Evolutionary conservation across 345 rosid species (phyloP), one percentile per base, ranked within the genome.

Genomic region (Orychophragmus violaceus): DNA sequence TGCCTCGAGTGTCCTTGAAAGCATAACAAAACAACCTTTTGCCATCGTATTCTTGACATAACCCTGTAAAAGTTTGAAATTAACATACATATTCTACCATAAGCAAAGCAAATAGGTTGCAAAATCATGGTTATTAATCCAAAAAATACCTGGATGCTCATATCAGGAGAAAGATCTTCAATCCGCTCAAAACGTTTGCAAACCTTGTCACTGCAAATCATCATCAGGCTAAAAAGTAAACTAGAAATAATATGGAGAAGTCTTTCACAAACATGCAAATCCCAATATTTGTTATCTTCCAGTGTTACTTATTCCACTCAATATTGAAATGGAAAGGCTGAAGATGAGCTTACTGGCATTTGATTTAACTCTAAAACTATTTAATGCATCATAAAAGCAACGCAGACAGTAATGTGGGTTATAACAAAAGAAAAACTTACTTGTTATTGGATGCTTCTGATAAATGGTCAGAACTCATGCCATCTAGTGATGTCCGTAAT

Each of bases 1-100:
- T 8, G 97, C 99, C 60, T 94, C 99, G 3, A 94, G 52, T 71
- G 84, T 90, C 76, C 95, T 82, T 29, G 99, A 90, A 66, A 94
- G 89, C 66, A 74, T 56, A 71, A 94, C 80, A 79, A 90, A 94
- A 71, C 97, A 94, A 46, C 96, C 99, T 72, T 88, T 94, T 32
- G 99, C 48, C 45, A 75, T 76, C 10, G 88, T 78, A 78, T 82
- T 87, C 82, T 88, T 94, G 33, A 90, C 96, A 83, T 94, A 94
- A 39, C 97, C 99, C 99, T 94, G 80, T 29, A 57, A 36, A 53
- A 59, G 21, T 60, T 68, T 14, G 22, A n/a, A 68, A 21, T 21
- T 24, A 44, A 36, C 63, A 52, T 67, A n/a, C n/a, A 74, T 52
- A 49, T n/a, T 59, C 42, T 54, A 68, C 39, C 51, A 46, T 16